These are phyloP conservation scores for Talaromyces nanjingensis DNA, from an alignment of 495 filamentous ascomycete genomes.

Conservation along the genomic window DNA sequence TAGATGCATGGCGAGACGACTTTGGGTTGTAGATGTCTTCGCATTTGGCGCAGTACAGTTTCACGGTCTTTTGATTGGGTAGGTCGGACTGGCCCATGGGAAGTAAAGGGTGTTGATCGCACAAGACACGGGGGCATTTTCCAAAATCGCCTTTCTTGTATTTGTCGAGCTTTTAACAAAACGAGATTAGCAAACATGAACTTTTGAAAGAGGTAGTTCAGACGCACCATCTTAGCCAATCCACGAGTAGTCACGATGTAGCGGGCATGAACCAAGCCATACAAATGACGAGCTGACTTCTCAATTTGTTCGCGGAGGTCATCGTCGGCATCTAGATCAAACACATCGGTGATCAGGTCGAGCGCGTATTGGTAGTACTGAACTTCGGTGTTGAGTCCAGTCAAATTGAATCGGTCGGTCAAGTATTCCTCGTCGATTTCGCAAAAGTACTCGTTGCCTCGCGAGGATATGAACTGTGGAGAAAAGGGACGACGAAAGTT, in stretches of 20 bases:
- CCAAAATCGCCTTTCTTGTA: slow-evolving; percentile 98
- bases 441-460: slow-evolving; percentile 99
- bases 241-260: slow-evolving; percentile 97
- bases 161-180: slow-evolving; percentile 71
- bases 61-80: slow-evolving; percentile 77
- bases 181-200: background rate
- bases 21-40: slow-evolving; percentile 99
- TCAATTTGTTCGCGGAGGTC: slow-evolving; percentile 97
- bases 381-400: slow-evolving; percentile 93
- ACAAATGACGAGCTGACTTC: slow-evolving; percentile 92
- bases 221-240: slow-evolving; percentile 86
- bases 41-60: slow-evolving; percentile 93
- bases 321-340: slow-evolving; percentile 97
- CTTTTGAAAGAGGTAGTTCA: background rate
- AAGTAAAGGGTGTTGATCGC: slow-evolving; percentile 81
- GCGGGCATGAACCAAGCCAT: slow-evolving; percentile 91
- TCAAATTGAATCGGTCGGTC: slow-evolving; percentile 97
- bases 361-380: slow-evolving; percentile 98
- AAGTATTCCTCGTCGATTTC: slow-evolving; percentile 99
- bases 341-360: slow-evolving; percentile 99
- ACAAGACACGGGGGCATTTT: slow-evolving; percentile 94
- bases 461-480: slow-evolving; percentile 85
- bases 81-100: slow-evolving; percentile 90
- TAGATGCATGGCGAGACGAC: slow-evolving; percentile 86
- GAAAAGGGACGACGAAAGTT: slow-evolving; percentile 5